Evolutionary conservation across 768 basidiomycete species (phyloP), one percentile per base, ranked within the genome.

Genomic region (Sporobolomyces roseus): DNA sequence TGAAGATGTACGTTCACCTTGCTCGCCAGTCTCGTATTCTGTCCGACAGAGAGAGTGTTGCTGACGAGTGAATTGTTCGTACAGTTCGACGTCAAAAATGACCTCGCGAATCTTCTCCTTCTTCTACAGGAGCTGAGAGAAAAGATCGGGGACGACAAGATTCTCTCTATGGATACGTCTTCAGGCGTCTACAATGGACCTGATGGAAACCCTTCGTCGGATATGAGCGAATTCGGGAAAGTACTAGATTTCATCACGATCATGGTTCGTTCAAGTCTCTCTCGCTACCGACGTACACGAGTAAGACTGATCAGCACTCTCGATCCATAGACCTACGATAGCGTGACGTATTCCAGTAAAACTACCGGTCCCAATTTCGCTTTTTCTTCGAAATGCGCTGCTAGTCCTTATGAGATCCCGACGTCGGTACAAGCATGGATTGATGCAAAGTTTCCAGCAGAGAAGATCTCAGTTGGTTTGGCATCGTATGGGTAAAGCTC

Each of bases 321-420:
- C n/a, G n/a, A n/a, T n/a, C n/a, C n/a, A n/a, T n/a, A n/a, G 67
- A 63, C 61, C 8, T 68, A 68, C 61, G 61, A 68, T 55, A 4
- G 41, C 0, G 32, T 32, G 2, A 63, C 49, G 12, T 51, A 45
- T 17, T 45, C 55, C 5, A 13, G 30, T 1, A 45, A 25, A 2
- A 59, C 33, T 1, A 68, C 67, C 0, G 67, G 67, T 1, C 67
- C 67, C 1, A 68, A 68, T 41, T 68, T 68, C 23, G 53, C 67
- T 0, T 53, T 36, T 38, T 23, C 27, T 25, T 27, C 55, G 4
- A 51, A 49, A 4, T 68, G 61, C 41, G 61, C 55, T 9, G 49
- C 16, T 27, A 14, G 17, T 4, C 9, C 53, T 1, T 68, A 25
- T 27, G 54, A 36, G 17, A 29, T 52, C 7, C 55, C 61, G n/a